Percentiles rank a stretch among this genome's conserved stretches.
phyloP scores from a whole-genome alignment of 768 basidiomycete genomes.

The Termitomyces sp. region DNA sequence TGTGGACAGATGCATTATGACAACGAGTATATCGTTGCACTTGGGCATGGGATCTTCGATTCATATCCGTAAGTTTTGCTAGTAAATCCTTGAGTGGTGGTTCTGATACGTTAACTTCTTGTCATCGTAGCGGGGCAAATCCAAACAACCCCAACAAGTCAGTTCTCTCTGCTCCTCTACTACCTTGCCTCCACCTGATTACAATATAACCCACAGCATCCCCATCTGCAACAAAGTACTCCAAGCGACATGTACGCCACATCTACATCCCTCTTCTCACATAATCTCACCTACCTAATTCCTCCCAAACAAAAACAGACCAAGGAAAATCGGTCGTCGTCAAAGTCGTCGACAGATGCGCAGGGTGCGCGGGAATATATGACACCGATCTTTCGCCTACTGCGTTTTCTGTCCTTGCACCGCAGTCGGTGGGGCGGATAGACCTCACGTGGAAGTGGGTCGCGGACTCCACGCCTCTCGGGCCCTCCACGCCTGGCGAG shows the following conservation, averaged over 20 bases:
- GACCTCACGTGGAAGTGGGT: slow-evolving; percentile 9
- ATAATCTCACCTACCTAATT: background rate
- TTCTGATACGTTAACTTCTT: background rate
- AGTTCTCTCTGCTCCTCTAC: background rate
- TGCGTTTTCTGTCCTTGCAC: slow-evolving; percentile 7
- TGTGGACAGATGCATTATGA: slow-evolving; percentile 9
- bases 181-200: background rate
- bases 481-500: background rate
- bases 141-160: background rate
- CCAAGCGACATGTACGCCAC: background rate
- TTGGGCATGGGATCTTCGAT: slow-evolving; percentile 8
- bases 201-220: background rate
- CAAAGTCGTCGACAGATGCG: slow-evolving; percentile 13
- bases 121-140: background rate
- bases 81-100: background rate
- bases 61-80: background rate
- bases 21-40: slow-evolving; percentile 10
- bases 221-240: background rate
- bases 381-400: slow-evolving; percentile 13
- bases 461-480: background rate
- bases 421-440: slow-evolving; percentile 1
- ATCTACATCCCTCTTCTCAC: background rate
- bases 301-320: background rate
- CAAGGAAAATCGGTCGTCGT: slow-evolving; percentile 13
- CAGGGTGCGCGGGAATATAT: background rate